A percentile compares a stretch with the other conserved stretches of the same genome.
Conservation (phyloP, 2,329 filamentous ascomycete species). For the Mollisia scopiformis region DNA sequence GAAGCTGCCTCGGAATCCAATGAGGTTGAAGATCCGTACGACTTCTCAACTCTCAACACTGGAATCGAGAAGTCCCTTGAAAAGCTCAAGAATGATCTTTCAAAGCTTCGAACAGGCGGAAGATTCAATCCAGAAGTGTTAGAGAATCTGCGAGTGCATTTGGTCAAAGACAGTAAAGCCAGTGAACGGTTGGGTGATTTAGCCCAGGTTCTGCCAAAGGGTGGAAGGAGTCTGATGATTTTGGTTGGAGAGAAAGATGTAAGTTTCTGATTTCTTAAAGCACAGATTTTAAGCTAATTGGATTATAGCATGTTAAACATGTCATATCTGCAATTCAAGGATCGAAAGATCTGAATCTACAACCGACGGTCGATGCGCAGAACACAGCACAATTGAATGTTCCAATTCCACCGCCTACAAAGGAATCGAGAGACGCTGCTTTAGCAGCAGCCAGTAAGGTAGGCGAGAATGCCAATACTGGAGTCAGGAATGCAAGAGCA, state of each 20-base stretch:
- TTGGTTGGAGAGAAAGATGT: slow-evolving; percentile 67
- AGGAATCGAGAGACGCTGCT: slow-evolving; percentile 50
- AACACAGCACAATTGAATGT: slow-evolving; percentile 55
- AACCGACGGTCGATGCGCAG: slow-evolving; percentile 49
- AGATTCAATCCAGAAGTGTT: slow-evolving; percentile 64
- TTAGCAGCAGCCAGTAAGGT: slow-evolving; percentile 35
- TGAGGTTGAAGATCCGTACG: slow-evolving; percentile 53
- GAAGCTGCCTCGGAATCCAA: slow-evolving; percentile 11
- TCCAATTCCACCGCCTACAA: slow-evolving; percentile 59
- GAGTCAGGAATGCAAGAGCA: slow-evolving; percentile 36
- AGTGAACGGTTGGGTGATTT: slow-evolving; percentile 61
- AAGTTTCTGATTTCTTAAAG: slow-evolving; percentile 32
- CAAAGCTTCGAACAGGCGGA: slow-evolving; percentile 63
- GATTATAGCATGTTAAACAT: slow-evolving; percentile 54
- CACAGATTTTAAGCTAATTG: slow-evolving; percentile 8
- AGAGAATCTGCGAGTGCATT: slow-evolving; percentile 61
- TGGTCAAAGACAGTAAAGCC: slow-evolving; percentile 54
- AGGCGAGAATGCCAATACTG: slow-evolving; percentile 35
- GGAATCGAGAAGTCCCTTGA: slow-evolving; percentile 58
- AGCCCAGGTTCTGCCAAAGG: slow-evolving; percentile 69
- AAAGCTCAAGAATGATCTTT: slow-evolving; percentile 61
- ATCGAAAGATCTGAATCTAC: slow-evolving; percentile 50
- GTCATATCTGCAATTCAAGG: slow-evolving; percentile 55
- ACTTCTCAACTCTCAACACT: slow-evolving; percentile 59
- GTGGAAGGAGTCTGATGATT: slow-evolving; percentile 61